Base-by-base conservation (phyloP, 768 basidiomycete genomes). In the Russula brevipes region DNA sequence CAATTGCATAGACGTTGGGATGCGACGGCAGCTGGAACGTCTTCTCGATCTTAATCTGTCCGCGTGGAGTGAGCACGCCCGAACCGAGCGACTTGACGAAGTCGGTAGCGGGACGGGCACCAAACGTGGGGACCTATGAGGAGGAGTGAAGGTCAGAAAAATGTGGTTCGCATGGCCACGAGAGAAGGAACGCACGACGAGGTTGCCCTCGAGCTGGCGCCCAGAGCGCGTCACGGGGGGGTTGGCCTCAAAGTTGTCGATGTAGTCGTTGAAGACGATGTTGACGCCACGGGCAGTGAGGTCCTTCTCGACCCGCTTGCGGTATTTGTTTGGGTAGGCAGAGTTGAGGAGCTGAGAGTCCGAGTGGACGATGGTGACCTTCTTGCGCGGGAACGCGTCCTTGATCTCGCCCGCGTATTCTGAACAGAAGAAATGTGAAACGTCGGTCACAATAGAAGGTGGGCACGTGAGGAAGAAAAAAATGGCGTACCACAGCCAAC, bases 291-390 rank as follows among this genome's bases (percentile, higher is more conserved):
- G 79, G 1, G 69, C 71, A 9, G 68, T 70, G 2, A 85, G 65
- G 14, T 77, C 74, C 2, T 74, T 71, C 54, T 79, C 79, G 2
- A 84, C 69, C 30, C 72, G 76, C 33, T 76, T 77, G 54, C 88
- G 80, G 72, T 82, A 82, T 54, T 79, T 78, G 9, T 75, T 69
- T 0, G 85, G 80, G 69, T 88, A 89, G 0, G 78, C 72, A 5
- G 76, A 71, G 64, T 86, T 86, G 62, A 89, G 75, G 41, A 87
- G 79, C n/a, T 78, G 71, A 2, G 65, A 55, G n/a, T 78, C 74
- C 33, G 78, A 76, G 11, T 89, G 88, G 10, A 89, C 80, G 51
- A 89, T 78, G 17, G 85, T 86, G 16, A 89, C 78, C 64, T 81
- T 85, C 70, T 72, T 76, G 33, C 60, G 75, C 4, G 80, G 78